These are phyloP conservation scores for Fraxinus excelsior DNA, from an alignment of 257 asterid genomes.

Conservation along the genomic window DNA sequence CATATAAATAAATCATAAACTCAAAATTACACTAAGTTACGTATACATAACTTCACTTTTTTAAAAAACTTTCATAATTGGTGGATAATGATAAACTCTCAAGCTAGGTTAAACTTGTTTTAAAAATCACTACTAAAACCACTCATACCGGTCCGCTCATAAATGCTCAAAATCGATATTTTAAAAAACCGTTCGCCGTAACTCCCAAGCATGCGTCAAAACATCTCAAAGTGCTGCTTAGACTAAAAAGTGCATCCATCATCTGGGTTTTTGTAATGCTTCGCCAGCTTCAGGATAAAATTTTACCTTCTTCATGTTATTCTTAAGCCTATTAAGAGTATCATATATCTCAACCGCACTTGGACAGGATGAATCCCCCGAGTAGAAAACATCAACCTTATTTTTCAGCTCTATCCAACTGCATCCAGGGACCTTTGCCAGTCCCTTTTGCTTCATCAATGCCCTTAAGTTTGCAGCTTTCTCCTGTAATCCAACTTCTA, in stretches of 20 bases:
- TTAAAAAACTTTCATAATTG: too few species aligned
- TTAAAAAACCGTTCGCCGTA: too few species aligned
- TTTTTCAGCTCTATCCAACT: conserved; percentile 83
- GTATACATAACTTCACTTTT: too few species aligned
- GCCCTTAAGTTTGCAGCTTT: conserved; percentile 75
- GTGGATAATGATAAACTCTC: too few species aligned
- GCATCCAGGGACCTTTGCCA: conserved; percentile 74
- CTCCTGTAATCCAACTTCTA: conserved; percentile 61
- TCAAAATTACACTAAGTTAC: too few species aligned
- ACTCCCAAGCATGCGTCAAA: too few species aligned
- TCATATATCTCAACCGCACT: conserved; percentile 47
- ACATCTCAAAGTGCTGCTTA: neutral
- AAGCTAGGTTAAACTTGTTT: too few species aligned
- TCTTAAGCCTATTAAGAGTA: conserved; percentile 45
- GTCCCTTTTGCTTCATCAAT: conserved; percentile 63
- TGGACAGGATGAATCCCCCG: conserved; percentile 65
- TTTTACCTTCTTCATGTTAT: conserved; percentile 41
- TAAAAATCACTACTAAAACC: too few species aligned
- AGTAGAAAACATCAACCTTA: conserved; percentile 64
- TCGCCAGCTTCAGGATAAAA: conserved; percentile 32
- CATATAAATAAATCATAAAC: too few species aligned
- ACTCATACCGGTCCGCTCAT: too few species aligned
- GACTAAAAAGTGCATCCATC: neutral
- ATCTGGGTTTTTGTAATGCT: conserved; percentile 26
- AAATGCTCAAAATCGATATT: too few species aligned